Evolutionary conservation across 495 filamentous ascomycete species (phyloP), one percentile per base, ranked within the genome.

Genomic region (Parmelia sp.): DNA sequence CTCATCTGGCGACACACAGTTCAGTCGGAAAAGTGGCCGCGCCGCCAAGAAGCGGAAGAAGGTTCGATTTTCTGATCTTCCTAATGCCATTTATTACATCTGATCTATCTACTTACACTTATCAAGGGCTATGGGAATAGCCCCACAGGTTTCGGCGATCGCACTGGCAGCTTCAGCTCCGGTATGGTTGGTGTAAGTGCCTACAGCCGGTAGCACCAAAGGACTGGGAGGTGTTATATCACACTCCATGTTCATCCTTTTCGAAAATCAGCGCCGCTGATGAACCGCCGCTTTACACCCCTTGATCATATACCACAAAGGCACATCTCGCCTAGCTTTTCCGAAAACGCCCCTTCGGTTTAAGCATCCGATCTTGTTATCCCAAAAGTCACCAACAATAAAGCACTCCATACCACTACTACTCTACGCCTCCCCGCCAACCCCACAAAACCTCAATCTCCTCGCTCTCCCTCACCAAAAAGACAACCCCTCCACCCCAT

Each of bases 31-130:
- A 21, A 69, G 64, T 40, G 58, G 62, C n/a, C 55, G 51, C 27
- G 51, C 65, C 35, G 57, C 58, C 25, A 83, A 83, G 75, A 72
- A 67, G 60, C 70, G 72, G 44, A 73, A 74, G 60, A 83, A 82
- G 79, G 80, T 83, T 40, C 27, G 21, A 53, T 23, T 17, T 39
- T 47, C 4, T 53, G 25, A 64, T 14, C 17, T 53, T 40, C 62
- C 33, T 35, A 29, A 60, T 59, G 29, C 27, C 15, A 42, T 25
- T 49, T 53, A 33, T 59, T 59, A 29, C 14, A 33, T 35, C 15
- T 27, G 35, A 63, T 47, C 15, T 53, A 62, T 25, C 27, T 5
- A 64, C 62, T 64, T 37, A 64, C 57, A 36, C 15, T 23, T 9
- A 25, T 31, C 35, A 62, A 68, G 49, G 63, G 65, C 35, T 62